Conservation (phyloP, 805 yeast species). For the Candida arabinofermentans region DNA sequence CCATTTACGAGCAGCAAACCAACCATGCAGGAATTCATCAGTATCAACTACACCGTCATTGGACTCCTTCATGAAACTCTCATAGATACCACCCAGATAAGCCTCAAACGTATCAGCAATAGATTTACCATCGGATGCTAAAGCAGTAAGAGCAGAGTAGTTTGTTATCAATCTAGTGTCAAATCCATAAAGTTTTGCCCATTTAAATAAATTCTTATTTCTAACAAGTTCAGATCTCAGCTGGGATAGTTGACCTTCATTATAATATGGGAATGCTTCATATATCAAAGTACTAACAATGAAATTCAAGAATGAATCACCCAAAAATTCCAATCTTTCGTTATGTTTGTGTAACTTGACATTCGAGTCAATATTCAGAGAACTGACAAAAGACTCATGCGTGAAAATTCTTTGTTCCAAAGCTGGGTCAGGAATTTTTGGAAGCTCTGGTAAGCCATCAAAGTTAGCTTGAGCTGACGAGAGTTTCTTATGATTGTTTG, state of each 20-base stretch:
- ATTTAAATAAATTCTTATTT: conserved; percentile 61
- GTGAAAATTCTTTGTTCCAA: conserved; percentile 19
- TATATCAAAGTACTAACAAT: conserved; percentile 61
- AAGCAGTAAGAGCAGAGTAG: conserved; percentile 38
- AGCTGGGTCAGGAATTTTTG: neutral
- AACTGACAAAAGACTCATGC: conserved; percentile 4
- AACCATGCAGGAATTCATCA: conserved; percentile 33
- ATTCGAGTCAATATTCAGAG: conserved; percentile 27
- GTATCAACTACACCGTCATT: conserved; percentile 3
- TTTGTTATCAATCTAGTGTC: conserved; percentile 48
- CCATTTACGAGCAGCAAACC: conserved; percentile 53
- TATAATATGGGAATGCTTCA: conserved; percentile 56
- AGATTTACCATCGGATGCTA: conserved; percentile 55
- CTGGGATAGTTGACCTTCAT: conserved; percentile 72
- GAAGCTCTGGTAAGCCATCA: neutral
- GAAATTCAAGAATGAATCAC: conserved; percentile 74
- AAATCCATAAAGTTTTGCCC: conserved; percentile 62
- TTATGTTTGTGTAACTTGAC: conserved; percentile 51
- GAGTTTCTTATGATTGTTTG: neutral
- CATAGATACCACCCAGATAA: conserved; percentile 67
- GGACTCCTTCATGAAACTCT: neutral
- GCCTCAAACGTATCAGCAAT: conserved; percentile 89
- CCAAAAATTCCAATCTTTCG: conserved; percentile 80
- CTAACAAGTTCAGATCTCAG: conserved; percentile 62
- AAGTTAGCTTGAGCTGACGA: neutral